Evolutionary conservation across 805 yeast species (phyloP), one percentile per base, ranked within the genome.

Genomic region (Monosporozyma siamensis): DNA sequence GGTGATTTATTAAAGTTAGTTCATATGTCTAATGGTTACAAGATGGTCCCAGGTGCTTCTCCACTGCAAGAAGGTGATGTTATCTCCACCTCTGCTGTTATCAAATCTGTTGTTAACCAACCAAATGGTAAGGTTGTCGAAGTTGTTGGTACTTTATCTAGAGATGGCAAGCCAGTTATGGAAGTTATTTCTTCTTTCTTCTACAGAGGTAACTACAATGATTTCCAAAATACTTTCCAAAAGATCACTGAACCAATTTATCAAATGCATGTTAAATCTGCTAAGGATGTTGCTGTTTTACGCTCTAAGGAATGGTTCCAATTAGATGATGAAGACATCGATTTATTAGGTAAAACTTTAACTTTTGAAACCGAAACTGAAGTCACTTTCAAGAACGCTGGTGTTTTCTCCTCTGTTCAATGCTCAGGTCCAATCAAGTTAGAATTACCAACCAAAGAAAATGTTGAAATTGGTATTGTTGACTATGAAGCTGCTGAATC

Each of bases 301-400:
- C 77, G 78, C 59, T 86, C 97, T 21, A 92, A 92, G 74, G 97
- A 92, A 69, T 92, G 99, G 98, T 90, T 94, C 78, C 87, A 86
- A 59, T 73, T 85, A 54, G 83, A 80, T 50, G 70, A 72, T 55
- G 77, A 75, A 46, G 77, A 74, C 38, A 68, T 78, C 52, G 88
- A 85, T 48, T 71, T 92, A 56, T 71, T 85, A 54, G 77, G 80
- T 59, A 78, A 88, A 71, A 78, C 83, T 38, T 73, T 92, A 62
- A 85, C 87, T 34, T 90, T 92, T 75, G 81, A 96, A 68, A 80
- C 87, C 55, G 80, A 83, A 61, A 84, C 97, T 29, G 78, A 80
- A 49, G 81, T 85, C 59, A 77, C 82, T 49, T 90, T 75, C 76
- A 85, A 84, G 72, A 72, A 80, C 58, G 82, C 79, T 48, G 69